These are phyloP conservation scores for Echinochloa phyllopogon DNA, from an alignment of 176 grass and related monocot species.

Conservation along the genomic window DNA sequence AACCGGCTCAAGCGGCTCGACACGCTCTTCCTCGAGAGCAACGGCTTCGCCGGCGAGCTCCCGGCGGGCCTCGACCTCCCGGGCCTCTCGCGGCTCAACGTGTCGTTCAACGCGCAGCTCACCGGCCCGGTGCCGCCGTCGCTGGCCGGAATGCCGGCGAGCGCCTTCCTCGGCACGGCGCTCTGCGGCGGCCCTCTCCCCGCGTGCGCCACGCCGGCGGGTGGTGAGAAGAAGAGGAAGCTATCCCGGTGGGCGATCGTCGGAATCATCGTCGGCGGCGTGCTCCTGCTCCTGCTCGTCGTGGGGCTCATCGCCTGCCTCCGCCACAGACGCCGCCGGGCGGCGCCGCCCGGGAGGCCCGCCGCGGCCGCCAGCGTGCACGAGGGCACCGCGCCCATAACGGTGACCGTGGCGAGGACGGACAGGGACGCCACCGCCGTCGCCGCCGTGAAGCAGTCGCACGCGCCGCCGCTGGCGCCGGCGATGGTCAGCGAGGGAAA, in stretches of 20 bases:
- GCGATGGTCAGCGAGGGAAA: conserved; percentile 34
- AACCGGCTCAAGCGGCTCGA: conserved; percentile 42
- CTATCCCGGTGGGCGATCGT: conserved; percentile 60
- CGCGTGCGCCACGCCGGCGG: neutral
- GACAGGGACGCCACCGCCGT: neutral
- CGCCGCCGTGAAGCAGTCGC: neutral
- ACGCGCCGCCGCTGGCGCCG: neutral
- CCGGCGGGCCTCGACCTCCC: conserved; percentile 40
- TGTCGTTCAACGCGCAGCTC: conserved; percentile 65
- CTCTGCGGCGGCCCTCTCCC: conserved; percentile 55
- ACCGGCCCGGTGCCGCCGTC: conserved; percentile 60
- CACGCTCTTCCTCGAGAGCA: conserved; percentile 56
- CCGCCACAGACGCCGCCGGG: neutral
- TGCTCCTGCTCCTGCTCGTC: conserved; percentile 47
- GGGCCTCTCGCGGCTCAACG: conserved; percentile 52
- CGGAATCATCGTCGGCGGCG: conserved; percentile 58
- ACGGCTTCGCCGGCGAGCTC: conserved; percentile 52
- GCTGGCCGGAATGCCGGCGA: conserved; percentile 40
- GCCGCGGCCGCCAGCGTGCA: conserved; percentile 30
- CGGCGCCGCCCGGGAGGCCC: neutral
- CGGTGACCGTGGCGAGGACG: conserved; percentile 26
- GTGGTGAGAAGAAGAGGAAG: neutral
- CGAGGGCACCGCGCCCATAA: conserved; percentile 5
- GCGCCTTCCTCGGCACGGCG: conserved; percentile 54
- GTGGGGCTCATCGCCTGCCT: conserved; percentile 42